Evolutionary conservation across 352 stramenopile species (phyloP), one percentile per base, ranked within the genome.

Genomic region (Globisporangium apiculatum): DNA sequence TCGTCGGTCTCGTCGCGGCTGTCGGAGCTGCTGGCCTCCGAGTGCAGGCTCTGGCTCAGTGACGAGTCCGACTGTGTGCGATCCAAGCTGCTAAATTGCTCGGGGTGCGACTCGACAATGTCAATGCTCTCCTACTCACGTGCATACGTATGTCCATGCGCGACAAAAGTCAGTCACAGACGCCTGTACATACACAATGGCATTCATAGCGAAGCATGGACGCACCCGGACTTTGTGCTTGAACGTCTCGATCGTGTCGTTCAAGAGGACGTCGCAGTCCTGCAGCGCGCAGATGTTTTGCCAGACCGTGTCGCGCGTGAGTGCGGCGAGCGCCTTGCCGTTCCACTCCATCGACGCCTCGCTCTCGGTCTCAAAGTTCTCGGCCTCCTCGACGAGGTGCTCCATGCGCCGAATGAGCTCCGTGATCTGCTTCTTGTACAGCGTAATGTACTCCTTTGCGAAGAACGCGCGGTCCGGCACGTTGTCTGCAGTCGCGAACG

Each of bases 331-430:
- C 15, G 76, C 61, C 42, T 69, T 59, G 12, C 68, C 73, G 58
- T 83, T 57, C 53, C 53, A 66, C 54, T 81, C 72, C 10, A 71
- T 50, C 10, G 15, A 51, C 17, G 65, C 55, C 48, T 80, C 63
- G 48, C 60, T 67, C 59, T 89, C 76, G 31, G 57, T 62, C 57
- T 88, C 75, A 24, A 88, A 55, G 37, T 72, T 73, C 47, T 87
- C 73, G n/a, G 84, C 68, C 24, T 87, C 71, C 7, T 85, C 66
- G 35, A 89, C 48, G 38, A 91, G 61, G 37, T 72, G 67, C 60
- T 83, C 69, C 73, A 89, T 75, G 62, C 67, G 68, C 49, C 65
- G 67, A 48, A 84, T 65, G 5, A 91, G 67, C 63, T 87, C 76
- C 8, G 65, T 69, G 10, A 91, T 63, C 54, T 87, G 78, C 42